Evolutionary conservation across 495 filamentous ascomycete genomes (phyloP), one percentile per base, ranked within the genome.

Genomic region (Lepidopterella palustris): DNA sequence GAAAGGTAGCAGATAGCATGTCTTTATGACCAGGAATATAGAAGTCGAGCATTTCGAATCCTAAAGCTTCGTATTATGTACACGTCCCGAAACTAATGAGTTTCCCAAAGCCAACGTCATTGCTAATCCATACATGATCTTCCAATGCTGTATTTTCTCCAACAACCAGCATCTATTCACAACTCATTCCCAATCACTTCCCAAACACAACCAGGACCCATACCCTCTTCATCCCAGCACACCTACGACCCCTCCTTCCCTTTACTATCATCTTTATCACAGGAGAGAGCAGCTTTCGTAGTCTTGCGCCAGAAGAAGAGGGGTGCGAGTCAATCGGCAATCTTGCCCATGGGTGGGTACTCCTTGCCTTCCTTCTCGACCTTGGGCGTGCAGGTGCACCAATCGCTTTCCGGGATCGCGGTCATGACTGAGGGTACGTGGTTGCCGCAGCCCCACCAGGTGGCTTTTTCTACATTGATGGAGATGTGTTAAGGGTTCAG

Each of bases 311-410:
- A 62, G 4, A 40, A 29, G 6, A 53, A 31, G 23, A 45, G 39
- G 13, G 55, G 59, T 15, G 50, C 24, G 52, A 67, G 64, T 67
- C 64, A 67, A 24, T 53, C 55, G 27, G 49, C 53, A 56, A 39
- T 35, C 2, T 47, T 42, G 4, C 53, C 60, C 60, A 50, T 67
- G n/a, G 71, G 71, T 25, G 72, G 72, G 52, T 72, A 75, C 54
- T 62, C n/a, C 20, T 64, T 65, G 2, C 73, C 72, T 11, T 68
- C 69, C 40, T 60, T 65, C 63, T 73, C 71, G 50, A 74, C 64
- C 60, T 73, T 70, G 28, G 73, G 73, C 29, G 66, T 75, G 63
- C 80, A 82, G 2, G 74, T 75, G 69, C 77, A 84, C 45, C 73
- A 71, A 18, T 78, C 61, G 1, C 62, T 68, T 23, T 71, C 66